phyloP scores from a whole-genome alignment of 2,329 filamentous ascomycete species.

The Penicillium hesseltinei region DNA sequence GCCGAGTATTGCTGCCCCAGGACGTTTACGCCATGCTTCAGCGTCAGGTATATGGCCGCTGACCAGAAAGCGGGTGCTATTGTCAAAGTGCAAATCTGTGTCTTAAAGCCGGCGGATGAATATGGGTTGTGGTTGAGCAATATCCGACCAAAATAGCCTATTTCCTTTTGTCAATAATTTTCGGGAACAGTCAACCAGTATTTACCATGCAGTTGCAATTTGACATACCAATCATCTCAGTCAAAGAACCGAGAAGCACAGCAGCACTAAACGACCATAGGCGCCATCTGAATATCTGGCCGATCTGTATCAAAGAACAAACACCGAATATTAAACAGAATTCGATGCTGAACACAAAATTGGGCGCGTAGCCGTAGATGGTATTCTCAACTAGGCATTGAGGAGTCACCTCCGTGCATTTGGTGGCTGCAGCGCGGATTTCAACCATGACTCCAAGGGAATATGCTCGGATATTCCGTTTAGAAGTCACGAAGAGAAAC shows the following conservation, averaged over 20 bases:
- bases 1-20: neutral
- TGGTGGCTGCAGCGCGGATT: neutral
- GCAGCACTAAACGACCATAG: neutral
- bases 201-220: neutral
- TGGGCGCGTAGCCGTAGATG: neutral
- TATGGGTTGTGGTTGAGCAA: neutral
- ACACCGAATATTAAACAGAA: neutral
- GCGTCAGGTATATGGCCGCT: neutral
- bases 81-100: neutral
- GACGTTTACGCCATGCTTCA: neutral
- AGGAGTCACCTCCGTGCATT: neutral
- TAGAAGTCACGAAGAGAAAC: neutral
- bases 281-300: neutral
- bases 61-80: neutral
- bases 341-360: neutral
- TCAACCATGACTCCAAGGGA: neutral
- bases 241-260: neutral
- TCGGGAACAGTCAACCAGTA: accelerated
- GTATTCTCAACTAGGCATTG: neutral
- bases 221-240: neutral
- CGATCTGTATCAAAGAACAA: neutral
- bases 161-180: neutral
- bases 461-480: neutral
- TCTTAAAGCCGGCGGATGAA: neutral
- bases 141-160: neutral